These are phyloP conservation scores for Eucalyptus sideroxylon DNA, from an alignment of 345 rosid genomes.

Conservation along the genomic window DNA sequence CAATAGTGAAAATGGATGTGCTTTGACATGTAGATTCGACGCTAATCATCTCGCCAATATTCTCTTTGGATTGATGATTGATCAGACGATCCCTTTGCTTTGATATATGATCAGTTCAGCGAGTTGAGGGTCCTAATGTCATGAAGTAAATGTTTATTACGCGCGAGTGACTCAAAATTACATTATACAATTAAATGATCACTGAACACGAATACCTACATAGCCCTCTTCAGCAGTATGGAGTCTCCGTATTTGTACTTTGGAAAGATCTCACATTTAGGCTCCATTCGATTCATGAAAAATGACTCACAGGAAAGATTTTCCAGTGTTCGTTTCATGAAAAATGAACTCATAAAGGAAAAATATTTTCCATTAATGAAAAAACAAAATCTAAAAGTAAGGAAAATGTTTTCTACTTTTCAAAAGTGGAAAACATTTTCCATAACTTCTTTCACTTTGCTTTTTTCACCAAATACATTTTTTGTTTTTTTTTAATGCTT, in stretches of 20 bases:
- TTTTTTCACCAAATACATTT: no score
- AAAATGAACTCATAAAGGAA: no score
- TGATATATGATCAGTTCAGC: neutral
- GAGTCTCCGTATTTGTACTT: neutral
- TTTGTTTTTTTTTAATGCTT: no score
- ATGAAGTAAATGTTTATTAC: neutral
- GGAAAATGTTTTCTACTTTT: no score
- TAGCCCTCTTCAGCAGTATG: neutral
- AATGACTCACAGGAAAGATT: no score
- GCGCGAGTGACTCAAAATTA: fast-evolving
- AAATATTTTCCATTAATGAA: no score
- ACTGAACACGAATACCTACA: neutral
- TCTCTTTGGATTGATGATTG: neutral
- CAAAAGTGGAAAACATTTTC: no score
- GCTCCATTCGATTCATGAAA: no score
- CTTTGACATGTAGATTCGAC: neutral
- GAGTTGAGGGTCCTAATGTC: neutral
- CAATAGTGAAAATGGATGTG: neutral
- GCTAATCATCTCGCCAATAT: neutral
- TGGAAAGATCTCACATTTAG: neutral
- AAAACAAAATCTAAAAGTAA: no score
- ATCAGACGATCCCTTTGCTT: neutral
- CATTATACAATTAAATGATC: neutral
- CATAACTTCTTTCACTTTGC: no score
- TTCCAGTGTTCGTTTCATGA: no score